phyloP scores from a whole-genome alignment of 2,329 filamentous ascomycete species.

The Colletotrichum karsti region DNA sequence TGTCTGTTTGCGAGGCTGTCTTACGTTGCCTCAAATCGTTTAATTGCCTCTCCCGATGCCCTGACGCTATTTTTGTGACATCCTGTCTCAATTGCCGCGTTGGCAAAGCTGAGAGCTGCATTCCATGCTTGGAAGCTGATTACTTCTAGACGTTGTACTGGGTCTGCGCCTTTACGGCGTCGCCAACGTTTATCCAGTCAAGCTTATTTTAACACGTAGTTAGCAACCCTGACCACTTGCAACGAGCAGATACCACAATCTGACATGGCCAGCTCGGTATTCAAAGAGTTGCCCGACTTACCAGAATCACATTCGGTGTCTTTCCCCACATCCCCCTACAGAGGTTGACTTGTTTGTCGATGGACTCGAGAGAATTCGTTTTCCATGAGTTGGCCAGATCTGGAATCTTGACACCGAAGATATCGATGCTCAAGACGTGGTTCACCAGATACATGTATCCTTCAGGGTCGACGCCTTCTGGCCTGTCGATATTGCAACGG shows the following conservation, averaged over 20 bases:
- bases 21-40: background rate
- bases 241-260: background rate
- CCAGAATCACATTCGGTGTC: conserved; percentile 44
- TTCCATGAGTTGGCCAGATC: conserved; percentile 36
- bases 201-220: conserved; percentile 40
- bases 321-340: conserved; percentile 35
- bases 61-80: background rate
- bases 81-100: background rate
- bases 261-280: background rate
- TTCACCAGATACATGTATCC: conserved; percentile 55
- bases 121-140: background rate
- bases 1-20: background rate
- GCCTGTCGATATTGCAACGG: conserved; percentile 72
- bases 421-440: conserved; percentile 45
- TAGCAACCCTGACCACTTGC: background rate
- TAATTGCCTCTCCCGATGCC: background rate
- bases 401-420: conserved; percentile 46
- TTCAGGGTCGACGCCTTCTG: conserved; percentile 48
- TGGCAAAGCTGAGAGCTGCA: background rate
- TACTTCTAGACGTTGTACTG: conserved; percentile 45
- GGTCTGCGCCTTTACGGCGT: conserved; percentile 47
- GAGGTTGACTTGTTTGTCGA: conserved; percentile 37
- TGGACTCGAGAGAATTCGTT: conserved; percentile 45
- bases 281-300: conserved; percentile 33
- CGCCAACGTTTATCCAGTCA: conserved; percentile 51